Conservation (phyloP, 2,329 filamentous ascomycete species). For the Septoria petroselini region DNA sequence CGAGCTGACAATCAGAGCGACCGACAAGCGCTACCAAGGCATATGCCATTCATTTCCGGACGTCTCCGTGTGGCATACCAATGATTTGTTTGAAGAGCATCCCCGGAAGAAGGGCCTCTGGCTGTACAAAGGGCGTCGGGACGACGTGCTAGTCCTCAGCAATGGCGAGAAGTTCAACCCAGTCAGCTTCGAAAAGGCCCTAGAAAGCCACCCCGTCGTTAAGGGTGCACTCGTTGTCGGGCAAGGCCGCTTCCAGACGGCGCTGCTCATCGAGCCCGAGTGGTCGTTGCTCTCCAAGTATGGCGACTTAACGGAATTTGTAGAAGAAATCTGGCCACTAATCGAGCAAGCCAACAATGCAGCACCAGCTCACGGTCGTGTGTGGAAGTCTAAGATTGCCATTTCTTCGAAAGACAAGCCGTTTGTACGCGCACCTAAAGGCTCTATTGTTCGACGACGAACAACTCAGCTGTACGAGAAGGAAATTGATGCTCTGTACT, state of each 20-base stretch:
- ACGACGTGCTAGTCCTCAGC: conserved; percentile 7
- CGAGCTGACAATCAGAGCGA: not conserved
- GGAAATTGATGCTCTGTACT: conserved; percentile 20
- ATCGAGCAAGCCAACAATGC: conserved; percentile 19
- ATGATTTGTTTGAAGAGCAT: conserved; percentile 6
- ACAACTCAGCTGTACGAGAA: conserved; percentile 16
- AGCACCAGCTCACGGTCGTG: conserved; percentile 3
- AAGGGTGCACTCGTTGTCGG: conserved; percentile 1
- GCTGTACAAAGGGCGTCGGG: conserved; percentile 1
- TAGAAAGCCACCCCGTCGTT: not conserved
- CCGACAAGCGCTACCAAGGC: not conserved
- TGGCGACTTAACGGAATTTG: not conserved
- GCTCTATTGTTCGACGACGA: conserved; percentile 19
- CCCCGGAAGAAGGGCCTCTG: conserved; percentile 1
- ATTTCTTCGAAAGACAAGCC: conserved; percentile 15
- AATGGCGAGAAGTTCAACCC: conserved; percentile 4
- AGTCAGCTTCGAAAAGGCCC: not conserved
- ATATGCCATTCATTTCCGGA: not conserved
- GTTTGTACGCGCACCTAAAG: conserved; percentile 19
- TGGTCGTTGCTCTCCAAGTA: not conserved
- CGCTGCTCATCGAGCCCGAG: not conserved
- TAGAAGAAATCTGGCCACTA: conserved; percentile 20
- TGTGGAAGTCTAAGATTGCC: conserved; percentile 18
- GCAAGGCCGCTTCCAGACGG: not conserved
- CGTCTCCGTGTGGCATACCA: not conserved